Conservation (phyloP, 495 filamentous ascomycete genomes). For the Aspergillus panamensis region DNA sequence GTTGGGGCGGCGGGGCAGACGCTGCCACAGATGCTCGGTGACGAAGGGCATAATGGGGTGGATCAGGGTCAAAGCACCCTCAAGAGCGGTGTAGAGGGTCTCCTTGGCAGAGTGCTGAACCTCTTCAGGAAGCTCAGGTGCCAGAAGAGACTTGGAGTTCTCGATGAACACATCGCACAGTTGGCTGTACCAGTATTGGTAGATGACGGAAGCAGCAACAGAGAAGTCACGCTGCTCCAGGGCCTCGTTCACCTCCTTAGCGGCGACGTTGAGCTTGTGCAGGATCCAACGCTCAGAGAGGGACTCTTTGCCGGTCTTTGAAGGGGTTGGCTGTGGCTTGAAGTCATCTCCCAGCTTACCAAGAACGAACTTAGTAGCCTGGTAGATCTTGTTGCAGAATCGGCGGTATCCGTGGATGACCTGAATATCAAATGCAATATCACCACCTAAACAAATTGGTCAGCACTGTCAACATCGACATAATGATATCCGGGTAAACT, state of each 20-base stretch:
- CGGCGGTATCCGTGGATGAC: conserved; percentile 80
- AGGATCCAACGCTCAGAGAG: conserved; percentile 83
- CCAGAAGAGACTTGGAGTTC: conserved; percentile 73
- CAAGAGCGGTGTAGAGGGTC: conserved; percentile 66
- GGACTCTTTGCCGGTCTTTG: conserved; percentile 62
- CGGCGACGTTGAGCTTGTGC: conserved; percentile 69
- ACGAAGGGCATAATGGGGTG: conserved; percentile 81
- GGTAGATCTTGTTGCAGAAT: conserved; percentile 92
- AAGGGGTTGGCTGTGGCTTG: conserved; percentile 52
- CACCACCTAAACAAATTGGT: conserved; percentile 45
- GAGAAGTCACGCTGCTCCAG: conserved; percentile 72
- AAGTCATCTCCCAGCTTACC: conserved; percentile 72
- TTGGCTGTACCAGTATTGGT: conserved; percentile 67
- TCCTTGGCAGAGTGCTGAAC: conserved; percentile 58
- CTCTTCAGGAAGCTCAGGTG: conserved; percentile 53
- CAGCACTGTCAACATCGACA: background rate
- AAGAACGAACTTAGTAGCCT: conserved; percentile 82
- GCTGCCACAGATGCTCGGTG: conserved; percentile 76
- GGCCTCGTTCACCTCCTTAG: conserved; percentile 69
- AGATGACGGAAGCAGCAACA: conserved; percentile 55
- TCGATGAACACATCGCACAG: conserved; percentile 70
- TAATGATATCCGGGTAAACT: conserved; percentile 17
- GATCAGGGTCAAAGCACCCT: conserved; percentile 62
- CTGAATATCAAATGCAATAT: conserved; percentile 81
- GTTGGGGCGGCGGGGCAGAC: conserved; percentile 60